Conservation (phyloP, 306 rosid genomes). For the Begonia masoniana region DNA sequence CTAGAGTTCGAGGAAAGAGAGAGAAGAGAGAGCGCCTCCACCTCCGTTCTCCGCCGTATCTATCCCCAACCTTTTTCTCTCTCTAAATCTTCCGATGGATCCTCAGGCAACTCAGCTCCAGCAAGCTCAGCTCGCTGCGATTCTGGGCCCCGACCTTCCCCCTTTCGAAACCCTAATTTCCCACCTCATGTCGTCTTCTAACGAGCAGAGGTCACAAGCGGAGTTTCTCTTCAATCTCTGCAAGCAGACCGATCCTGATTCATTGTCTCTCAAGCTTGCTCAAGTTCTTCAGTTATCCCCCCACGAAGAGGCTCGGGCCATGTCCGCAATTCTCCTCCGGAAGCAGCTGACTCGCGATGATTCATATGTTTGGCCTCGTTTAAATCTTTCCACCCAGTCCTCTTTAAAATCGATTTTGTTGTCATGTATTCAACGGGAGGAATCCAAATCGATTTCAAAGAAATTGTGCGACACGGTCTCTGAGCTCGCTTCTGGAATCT, state of each 20-base stretch:
- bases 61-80: conserved; percentile 1
- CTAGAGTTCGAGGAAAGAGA: not conserved
- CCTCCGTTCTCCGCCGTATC: not conserved
- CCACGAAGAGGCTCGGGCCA: conserved; percentile 67
- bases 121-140: conserved; percentile 70
- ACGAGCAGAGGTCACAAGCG: conserved; percentile 84
- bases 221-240: conserved; percentile 82
- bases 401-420: conserved; percentile 68
- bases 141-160: conserved; percentile 74
- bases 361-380: conserved; percentile 82
- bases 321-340: conserved; percentile 93
- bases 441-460: conserved; percentile 60
- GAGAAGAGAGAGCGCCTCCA: not conserved
- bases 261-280: conserved; percentile 65
- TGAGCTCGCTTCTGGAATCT: conserved; percentile 83
- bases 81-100: conserved; percentile 34
- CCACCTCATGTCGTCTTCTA: conserved; percentile 80
- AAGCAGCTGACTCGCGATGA: conserved; percentile 94
- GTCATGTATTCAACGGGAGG: conserved; percentile 58
- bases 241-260: conserved; percentile 85
- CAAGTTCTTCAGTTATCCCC: conserved; percentile 73
- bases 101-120: conserved; percentile 69
- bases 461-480: conserved; percentile 86
- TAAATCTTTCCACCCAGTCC: conserved; percentile 42
- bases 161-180: conserved; percentile 79